phyloP scores from a whole-genome alignment of 768 basidiomycete genomes.

The Austroboletus eburneus region DNA sequence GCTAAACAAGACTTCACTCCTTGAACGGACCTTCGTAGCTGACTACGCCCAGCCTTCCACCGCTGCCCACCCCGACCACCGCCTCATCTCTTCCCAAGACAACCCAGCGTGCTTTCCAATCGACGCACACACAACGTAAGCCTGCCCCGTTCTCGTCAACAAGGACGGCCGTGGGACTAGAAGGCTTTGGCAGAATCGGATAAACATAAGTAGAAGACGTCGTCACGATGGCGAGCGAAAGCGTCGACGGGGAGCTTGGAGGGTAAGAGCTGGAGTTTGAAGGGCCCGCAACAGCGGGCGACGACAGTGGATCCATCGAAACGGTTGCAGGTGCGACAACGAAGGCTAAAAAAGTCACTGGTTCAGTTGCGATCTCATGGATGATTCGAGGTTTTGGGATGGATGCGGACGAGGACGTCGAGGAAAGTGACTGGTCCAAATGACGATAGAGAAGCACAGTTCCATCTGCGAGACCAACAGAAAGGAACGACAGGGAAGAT shows the following conservation, averaged over 20 bases:
- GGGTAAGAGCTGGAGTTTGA: constrained; percentile 8
- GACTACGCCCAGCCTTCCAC: constrained; percentile 79
- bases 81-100: constrained; percentile 90
- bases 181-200: constrained; percentile 67
- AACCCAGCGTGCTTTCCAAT: constrained; percentile 67
- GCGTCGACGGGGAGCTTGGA: constrained; percentile 32
- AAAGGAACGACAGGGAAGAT: constrained; percentile 72
- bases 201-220: constrained; percentile 77
- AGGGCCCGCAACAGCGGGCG: constrained; percentile 14
- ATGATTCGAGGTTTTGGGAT: constrained; percentile 85
- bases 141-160: constrained; percentile 87
- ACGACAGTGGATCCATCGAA: constrained; percentile 19
- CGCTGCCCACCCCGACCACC: constrained; percentile 78
- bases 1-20: no score
- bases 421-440: constrained; percentile 82
- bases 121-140: constrained; percentile 81
- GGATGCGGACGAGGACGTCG: constrained; percentile 58
- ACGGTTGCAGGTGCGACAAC: constrained; percentile 34
- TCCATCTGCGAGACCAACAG: constrained; percentile 93
- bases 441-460: constrained; percentile 90
- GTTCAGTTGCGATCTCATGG: constrained; percentile 81
- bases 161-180: constrained; percentile 58
- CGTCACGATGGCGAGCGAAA: constrained; percentile 84
- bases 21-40: constrained; percentile 81
- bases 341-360: constrained; percentile 91